Evolutionary conservation across 1,284 basidiomycete species (phyloP), one percentile per base, ranked within the genome.

Genomic region (Phenoliferia sp.): DNA sequence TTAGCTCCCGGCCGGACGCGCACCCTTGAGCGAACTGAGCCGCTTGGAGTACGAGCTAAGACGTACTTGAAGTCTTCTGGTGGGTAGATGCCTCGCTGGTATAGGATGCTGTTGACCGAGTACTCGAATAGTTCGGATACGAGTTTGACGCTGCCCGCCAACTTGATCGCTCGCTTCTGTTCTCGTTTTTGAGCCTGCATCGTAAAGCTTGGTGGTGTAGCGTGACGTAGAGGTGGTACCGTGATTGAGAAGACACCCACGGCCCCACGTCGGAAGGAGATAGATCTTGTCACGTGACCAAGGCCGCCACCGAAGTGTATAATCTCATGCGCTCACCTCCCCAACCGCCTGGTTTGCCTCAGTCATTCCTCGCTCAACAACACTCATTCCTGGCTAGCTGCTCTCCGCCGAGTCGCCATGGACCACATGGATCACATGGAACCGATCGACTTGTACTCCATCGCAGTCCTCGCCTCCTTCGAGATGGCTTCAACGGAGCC

Each of bases 111-210:
- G 76, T 95, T 95, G 71, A 94, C 92, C 29, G 91, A 90, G 80
- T 93, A 99, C 82, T 95, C 94, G 85, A 99, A 98, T 84, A 99
- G 98, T 78, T 99, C 96, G 19, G 93, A 95, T 65, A 99, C 94
- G n/a, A 98, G 85, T 57, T 88, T 86, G 0, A 92, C 93, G 0
- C 92, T 96, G 0, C 96, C 96, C 78, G 97, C 95, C 79, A 99
- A 88, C 1, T 92, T 94, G 74, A 96, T 65, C 26, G 64, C 67
- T 54, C 70, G 69, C 57, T 59, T 57, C 31, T 31, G 31, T 3
- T 57, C 55, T 7, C 29, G 29, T 33, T 57, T 57, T 7, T 22
- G 7, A 6, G 48, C 48, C 28, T 57, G 48, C 48, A 52, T 52
- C 48, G 48, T 52, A 26, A 52, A 26, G 48, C 22, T 52, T n/a